Evolutionary conservation across 495 filamentous ascomycete genomes (phyloP).

Genomic region (Aspergillus nidulans): DNA sequence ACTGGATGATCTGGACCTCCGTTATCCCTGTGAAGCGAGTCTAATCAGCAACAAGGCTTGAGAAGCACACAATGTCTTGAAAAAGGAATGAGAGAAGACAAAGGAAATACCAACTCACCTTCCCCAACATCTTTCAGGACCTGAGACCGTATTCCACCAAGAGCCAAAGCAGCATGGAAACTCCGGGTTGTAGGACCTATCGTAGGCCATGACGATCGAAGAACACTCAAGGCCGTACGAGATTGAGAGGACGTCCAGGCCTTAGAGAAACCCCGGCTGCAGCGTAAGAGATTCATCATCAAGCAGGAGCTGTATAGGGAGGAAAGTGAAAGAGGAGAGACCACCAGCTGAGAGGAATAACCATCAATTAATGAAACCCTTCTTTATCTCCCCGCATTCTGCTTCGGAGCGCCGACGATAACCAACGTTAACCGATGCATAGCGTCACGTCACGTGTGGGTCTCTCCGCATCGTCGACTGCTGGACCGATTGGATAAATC

Average conservation of each 20-base stretch:
- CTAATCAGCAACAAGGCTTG: conserved; percentile 12
- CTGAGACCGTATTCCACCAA: conserved; percentile 74
- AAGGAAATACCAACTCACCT: conserved; percentile 48
- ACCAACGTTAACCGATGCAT: conserved; percentile 43
- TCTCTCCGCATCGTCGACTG: conserved; percentile 22
- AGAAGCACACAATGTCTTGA: neutral
- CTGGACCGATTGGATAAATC: neutral
- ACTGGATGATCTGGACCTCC: conserved; percentile 98
- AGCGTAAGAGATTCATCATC: conserved; percentile 36
- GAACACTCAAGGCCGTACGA: conserved; percentile 28
- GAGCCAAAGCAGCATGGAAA: conserved; percentile 59
- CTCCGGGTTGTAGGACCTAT: conserved; percentile 26
- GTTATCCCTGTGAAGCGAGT: conserved; percentile 65
- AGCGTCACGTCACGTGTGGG: conserved; percentile 36
- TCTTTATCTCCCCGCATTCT: conserved; percentile 15
- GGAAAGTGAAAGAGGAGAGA: conserved; percentile 7
- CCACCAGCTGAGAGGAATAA: neutral
- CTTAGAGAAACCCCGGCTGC: conserved; percentile 23
- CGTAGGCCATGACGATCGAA: conserved; percentile 13
- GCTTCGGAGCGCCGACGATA: conserved; percentile 34
- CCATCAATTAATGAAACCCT: conserved; percentile 6
- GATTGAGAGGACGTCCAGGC: conserved; percentile 25
- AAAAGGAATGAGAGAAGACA: neutral
- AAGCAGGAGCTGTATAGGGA: neutral
- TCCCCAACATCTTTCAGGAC: conserved; percentile 95